Base-by-base conservation (phyloP, 345 rosid genomes). In the Garcia nutans region DNA sequence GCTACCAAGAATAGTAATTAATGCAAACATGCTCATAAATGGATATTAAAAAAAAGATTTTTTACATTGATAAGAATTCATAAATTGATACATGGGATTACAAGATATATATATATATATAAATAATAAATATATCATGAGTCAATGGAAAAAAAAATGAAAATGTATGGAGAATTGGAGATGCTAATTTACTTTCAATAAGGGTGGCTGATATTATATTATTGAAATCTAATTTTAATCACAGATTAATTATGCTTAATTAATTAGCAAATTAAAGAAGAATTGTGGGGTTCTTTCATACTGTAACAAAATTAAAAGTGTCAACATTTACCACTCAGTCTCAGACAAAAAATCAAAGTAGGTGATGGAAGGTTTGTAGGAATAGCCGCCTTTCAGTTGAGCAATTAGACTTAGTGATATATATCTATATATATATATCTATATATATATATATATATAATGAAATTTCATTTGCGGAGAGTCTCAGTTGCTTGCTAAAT, bases 311-410 rank as follows among this genome's bases (percentile, higher is more conserved):
- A 24, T 12, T 37, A 37, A 31, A 52, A 22, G 41, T 71, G 71
- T 74, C 26, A 52, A 8, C 71, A 74, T 17, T 15, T 5, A 3
- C 31, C 71, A 65, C 12, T 64, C 19, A 10, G 54, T 54, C 12
- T 64, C 19, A 10, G 54, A 13, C 42, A 62, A 70, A 33, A 16
- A 57, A 15, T 33, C 33, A 54, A 55, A 67, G 44, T 56, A 16
- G 77, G 65, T 62, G 65, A 66, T n/a, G n/a, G n/a, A n/a, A 54
- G 15, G 17, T 54, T 54, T 55, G 77, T 19, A 54, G 41, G 17
- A 55, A 65, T 37, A 65, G 71, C 65, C 56, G 65, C 77, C 71
- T 37, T 54, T 50, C 64, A 3, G 65, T 37, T 71, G 70, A 54
- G 28, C 11, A 65, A 24, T 55, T 16, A 2, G 61, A 23, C 10